A percentile compares a stretch with the other conserved stretches of the same genome.
Evolutionary conservation across 345 rosid genomes (phyloP).

Genomic region (Eucalyptus curtisii): DNA sequence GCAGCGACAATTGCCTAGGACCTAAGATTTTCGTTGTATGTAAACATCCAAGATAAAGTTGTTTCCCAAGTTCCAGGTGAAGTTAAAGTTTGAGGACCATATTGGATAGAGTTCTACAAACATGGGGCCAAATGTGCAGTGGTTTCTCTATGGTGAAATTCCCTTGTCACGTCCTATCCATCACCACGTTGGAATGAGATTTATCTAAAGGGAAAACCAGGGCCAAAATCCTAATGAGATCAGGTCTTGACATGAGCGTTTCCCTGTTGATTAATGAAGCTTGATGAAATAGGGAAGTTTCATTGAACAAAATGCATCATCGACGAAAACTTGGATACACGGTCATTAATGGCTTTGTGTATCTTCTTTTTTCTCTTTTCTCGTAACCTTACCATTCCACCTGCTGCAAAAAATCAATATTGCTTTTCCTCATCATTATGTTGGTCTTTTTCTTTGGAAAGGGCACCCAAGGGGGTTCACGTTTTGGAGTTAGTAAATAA

Average conservation of each 20-base stretch:
- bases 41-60: background rate
- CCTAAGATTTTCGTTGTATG: background rate
- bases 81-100: too few relatives aligned
- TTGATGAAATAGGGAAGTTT: background rate
- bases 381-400: background rate
- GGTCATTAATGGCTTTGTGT: background rate
- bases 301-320: background rate
- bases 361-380: background rate
- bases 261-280: background rate
- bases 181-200: too few relatives aligned
- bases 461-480: background rate
- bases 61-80: background rate
- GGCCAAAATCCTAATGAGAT: too few relatives aligned
- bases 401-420: background rate
- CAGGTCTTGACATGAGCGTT: background rate
- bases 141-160: background rate
- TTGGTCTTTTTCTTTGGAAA: background rate
- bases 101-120: too few relatives aligned
- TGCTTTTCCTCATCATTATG: background rate
- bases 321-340: background rate
- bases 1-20: background rate
- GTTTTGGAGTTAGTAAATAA: too few relatives aligned
- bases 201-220: too few relatives aligned
- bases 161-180: background rate
- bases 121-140: background rate